Percentiles rank a stretch among this genome's conserved stretches.
Conservation (phyloP, 768 basidiomycete genomes). For the Auriscalpium vulgare region DNA sequence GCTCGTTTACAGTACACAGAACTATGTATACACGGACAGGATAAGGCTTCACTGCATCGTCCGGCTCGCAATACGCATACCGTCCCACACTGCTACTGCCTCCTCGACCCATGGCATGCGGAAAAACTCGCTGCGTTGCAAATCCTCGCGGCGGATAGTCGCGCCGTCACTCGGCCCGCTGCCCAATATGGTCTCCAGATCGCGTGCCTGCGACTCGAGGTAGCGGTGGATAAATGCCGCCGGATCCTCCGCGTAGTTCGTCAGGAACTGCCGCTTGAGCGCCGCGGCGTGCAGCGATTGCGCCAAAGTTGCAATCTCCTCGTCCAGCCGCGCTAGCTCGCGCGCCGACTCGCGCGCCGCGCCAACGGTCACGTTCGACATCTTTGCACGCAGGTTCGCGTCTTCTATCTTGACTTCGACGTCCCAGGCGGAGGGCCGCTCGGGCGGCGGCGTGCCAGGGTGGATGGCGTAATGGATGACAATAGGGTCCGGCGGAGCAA, state of each 20-base stretch:
- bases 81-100: conserved; percentile 8
- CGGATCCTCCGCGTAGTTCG: conserved; percentile 74
- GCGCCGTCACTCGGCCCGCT: conserved; percentile 76
- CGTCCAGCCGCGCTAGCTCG: conserved; percentile 68
- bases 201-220: conserved; percentile 87
- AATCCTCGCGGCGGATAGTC: conserved; percentile 79
- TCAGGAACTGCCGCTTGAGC: conserved; percentile 79
- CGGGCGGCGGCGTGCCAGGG: conserved; percentile 52
- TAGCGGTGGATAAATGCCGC: conserved; percentile 80
- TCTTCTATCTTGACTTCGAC: conserved; percentile 88
- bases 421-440: conserved; percentile 65
- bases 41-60: background rate
- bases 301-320: conserved; percentile 80
- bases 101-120: conserved; percentile 82
- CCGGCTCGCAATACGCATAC: background rate
- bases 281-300: conserved; percentile 85
- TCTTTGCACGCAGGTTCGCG: conserved; percentile 57
- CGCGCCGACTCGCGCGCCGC: conserved; percentile 65
- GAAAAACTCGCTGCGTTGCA: conserved; percentile 87
- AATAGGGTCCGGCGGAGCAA: conserved; percentile 73
- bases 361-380: conserved; percentile 57
- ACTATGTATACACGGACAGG: no score
- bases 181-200: conserved; percentile 83
- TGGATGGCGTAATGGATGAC: conserved; percentile 71
- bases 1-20: no score